Evolutionary conservation across 2,329 filamentous ascomycete genomes (phyloP), one percentile per base, ranked within the genome.

Genomic region (Microsporum canis): DNA sequence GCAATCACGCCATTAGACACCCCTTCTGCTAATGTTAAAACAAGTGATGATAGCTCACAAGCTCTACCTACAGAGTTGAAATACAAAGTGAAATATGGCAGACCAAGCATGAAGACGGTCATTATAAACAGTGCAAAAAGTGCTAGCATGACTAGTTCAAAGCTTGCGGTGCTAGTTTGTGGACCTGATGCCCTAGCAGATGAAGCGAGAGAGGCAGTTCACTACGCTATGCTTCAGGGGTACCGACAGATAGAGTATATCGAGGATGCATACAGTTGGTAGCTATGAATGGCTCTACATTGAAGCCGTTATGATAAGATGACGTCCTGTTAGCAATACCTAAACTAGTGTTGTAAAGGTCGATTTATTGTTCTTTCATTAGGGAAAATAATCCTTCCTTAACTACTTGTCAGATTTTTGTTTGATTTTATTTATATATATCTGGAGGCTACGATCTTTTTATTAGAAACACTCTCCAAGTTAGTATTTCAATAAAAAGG

Each of bases 111-210:
- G 3, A 59, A 23, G 39, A 49, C 60, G 10, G 17, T 59, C 12
- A 29, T 61, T 17, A 59, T 47, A 8, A 33, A 47, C 23, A 57
- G 51, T 10, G 58, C 58, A 49, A 27, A 29, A 36, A 47, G 47
- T 38, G 29, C 59, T 12, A 57, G 33, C 14, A 29, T 36, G 17
- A 36, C 34, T 17, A 41, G 57, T 57, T 60, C 49, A 12, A 62
- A 66, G 7, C 63, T 73, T 41, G 76, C 72, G 1, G 67, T 77
- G 27, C 64, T 78, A 33, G 72, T 73, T 3, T 75, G 75, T 62
- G 77, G 77, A 1, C 76, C 76, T 3, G 71, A 69, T 0, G 65
- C 66, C 4, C 76, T 78, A 75, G 75, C 75, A 27, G 76, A 79
- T 64, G 70, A 76, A 36, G 71, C 72, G n/a, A 65, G 77, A 27